Evolutionary conservation across 2,329 filamentous ascomycete genomes (phyloP), one percentile per base, ranked within the genome.

Genomic region (Aspergillus sp.): DNA sequence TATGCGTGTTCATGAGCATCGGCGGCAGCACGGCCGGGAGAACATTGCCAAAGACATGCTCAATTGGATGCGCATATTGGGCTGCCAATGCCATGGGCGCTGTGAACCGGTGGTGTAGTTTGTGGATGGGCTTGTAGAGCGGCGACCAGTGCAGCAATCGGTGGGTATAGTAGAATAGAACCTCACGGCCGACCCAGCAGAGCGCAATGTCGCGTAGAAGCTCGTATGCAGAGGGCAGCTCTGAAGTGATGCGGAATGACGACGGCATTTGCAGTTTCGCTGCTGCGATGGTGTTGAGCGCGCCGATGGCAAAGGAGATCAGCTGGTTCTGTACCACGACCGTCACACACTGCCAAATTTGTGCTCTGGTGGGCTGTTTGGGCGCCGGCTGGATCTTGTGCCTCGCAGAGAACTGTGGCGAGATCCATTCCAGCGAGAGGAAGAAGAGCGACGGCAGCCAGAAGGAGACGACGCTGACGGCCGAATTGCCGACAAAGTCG

Each of bases 101-200:
- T 0, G 78, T 82, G 71, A 85, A 86, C 21, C 72, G 72, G 70
- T 86, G 84, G 64, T 86, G 84, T 17, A 73, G 72, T 62, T 85
- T 85, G 73, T 86, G 84, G 56, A 86, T 77, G 33, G 69, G 70
- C 12, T 69, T 69, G 71, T 85, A 86, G 5, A 84, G 67, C 6
- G 62, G 68, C 0, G 77, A 80, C 4, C 73, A 65, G 68, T 86
- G 83, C 6, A 86, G 72, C 3, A 82, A 63, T 4, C 83, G 80
- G 66, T 86, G 84, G 23, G 75, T 67, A 62, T 83, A 84, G 72
- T 86, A 86, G 70, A 85, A 85, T n/a, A 83, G 62, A 1, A 76
- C 60, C 64, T 86, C 83, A 49, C 82, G 79, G 8, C 77, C 60
- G 8, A 79, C 60, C 3, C 77, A 62, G 55, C 76, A 77, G 60